These are phyloP conservation scores for Cladophialophora bantiana DNA, from an alignment of 2,329 filamentous ascomycete genomes.

Conservation along the genomic window DNA sequence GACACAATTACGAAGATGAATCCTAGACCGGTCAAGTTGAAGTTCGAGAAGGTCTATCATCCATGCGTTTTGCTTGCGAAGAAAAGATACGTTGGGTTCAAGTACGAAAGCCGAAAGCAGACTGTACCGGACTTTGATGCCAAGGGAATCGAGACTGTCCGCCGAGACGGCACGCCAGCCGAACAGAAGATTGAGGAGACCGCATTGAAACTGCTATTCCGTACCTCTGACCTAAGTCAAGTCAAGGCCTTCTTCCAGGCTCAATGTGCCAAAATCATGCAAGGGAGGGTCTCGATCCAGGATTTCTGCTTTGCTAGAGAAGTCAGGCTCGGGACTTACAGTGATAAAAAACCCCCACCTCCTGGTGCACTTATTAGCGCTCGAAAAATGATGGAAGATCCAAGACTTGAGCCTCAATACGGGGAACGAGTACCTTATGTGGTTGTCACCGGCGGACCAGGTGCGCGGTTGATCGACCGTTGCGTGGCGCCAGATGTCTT, in stretches of 20 bases:
- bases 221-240: slow-evolving; percentile 84
- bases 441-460: slow-evolving; percentile 85
- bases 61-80: slow-evolving; percentile 94
- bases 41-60: slow-evolving; percentile 98
- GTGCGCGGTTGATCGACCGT: slow-evolving; percentile 83
- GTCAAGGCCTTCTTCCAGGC: slow-evolving; percentile 89
- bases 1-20: slow-evolving; percentile 87
- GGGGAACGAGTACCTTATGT: slow-evolving; percentile 96
- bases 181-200: slow-evolving; percentile 98
- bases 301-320: slow-evolving; percentile 97
- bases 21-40: slow-evolving; percentile 89
- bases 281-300: slow-evolving; percentile 83
- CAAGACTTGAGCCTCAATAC: slow-evolving; percentile 87
- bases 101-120: slow-evolving; percentile 83
- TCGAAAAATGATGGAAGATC: slow-evolving; percentile 83
- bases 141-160: slow-evolving; percentile 97
- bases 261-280: slow-evolving; percentile 93
- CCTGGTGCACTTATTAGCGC: slow-evolving; percentile 89
- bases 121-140: slow-evolving; percentile 88
- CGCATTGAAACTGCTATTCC: slow-evolving; percentile 85
- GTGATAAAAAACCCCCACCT: slow-evolving; percentile 77
- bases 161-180: slow-evolving; percentile 90
- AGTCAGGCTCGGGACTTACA: slow-evolving; percentile 88
- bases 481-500: slow-evolving; percentile 88
- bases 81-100: slow-evolving; percentile 98